Base-by-base conservation (phyloP, 352 stramenopile genomes). In the Globisporangium heterothallicum region DNA sequence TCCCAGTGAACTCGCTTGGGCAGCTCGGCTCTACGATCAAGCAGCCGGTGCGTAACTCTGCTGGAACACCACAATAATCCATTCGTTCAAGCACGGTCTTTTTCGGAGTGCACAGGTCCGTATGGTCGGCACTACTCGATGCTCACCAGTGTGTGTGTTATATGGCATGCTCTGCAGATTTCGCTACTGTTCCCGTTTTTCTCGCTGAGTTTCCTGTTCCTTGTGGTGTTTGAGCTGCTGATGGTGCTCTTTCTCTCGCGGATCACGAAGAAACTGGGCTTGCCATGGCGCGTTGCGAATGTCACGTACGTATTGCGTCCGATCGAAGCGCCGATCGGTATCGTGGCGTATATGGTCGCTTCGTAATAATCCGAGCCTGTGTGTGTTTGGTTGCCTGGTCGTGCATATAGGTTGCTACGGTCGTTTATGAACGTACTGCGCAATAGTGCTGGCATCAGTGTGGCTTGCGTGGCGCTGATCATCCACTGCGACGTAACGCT, bases 111-210 rank as follows among this genome's bases (percentile, higher is more conserved):
- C n/a, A n/a, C n/a, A n/a, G n/a, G 12, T 10, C 3, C 16, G 35
- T 44, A 22, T 27, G 19, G 19, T 25, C 14, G 18, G n/a, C 13
- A 24, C 8, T n/a, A 21, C 14, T 36, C 21, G 24, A 12, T 61
- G 59, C 6, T 49, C 22, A 46, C 14, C 7, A 13, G n/a, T 8
- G 2, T 34, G 2, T 43, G 13, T 14, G 8, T 49, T 0, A 4
- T 6, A 26, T 6, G 21, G n/a, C 25, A 27, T 27, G 14, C 10
- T 4, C 44, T 36, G 10, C 48, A 86, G 80, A 85, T 94, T 21
- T 88, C 84, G 61, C 65, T 94, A 12, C 51, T 94, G 13, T 91
- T 94, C 26, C 84, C 84, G 7, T 92, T 94, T 54, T 94, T 94
- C 59, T 90, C 74, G 9, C 72, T 79, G 21, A 91, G 73, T 52